Percentiles rank a stretch among this genome's conserved stretches.
These are phyloP conservation scores for Artemisia princeps DNA, from an alignment of 140 eudicot species.

Conservation along the genomic window DNA sequence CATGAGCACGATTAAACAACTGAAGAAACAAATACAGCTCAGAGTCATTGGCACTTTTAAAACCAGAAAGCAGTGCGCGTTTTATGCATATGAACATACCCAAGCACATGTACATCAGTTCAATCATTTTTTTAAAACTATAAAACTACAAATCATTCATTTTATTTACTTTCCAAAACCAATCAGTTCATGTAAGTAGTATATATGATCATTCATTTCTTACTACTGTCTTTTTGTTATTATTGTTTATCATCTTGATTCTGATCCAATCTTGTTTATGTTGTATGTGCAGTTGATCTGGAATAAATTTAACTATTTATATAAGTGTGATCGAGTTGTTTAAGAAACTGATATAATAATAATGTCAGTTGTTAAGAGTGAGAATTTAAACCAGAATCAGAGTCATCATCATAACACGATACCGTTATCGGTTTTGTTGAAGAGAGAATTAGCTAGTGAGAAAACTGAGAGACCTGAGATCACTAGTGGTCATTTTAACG, in stretches of 20 bases:
- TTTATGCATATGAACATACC: background rate
- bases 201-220: no score
- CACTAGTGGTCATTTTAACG: slow-evolving; percentile 52
- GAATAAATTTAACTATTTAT: background rate
- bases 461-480: slow-evolving; percentile 66
- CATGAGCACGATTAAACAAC: slow-evolving; percentile 5
- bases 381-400: background rate
- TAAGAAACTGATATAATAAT: slow-evolving; percentile 9
- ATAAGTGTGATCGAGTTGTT: background rate
- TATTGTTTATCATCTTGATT: background rate
- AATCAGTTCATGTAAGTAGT: slow-evolving; percentile 19
- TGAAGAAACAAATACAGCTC: slow-evolving; percentile 24
- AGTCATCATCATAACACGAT: slow-evolving; percentile 51
- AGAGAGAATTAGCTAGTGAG: slow-evolving; percentile 73
- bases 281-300: slow-evolving; percentile 23
- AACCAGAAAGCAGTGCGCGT: slow-evolving; percentile 37
- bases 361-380: slow-evolving; percentile 39
- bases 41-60: slow-evolving; percentile 16
- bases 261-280: background rate
- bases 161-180: slow-evolving; percentile 13
- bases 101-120: background rate
- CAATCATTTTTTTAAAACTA: background rate
- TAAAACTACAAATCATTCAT: slow-evolving; percentile 9
- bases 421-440: slow-evolving; percentile 69
- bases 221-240: background rate